These are phyloP conservation scores for Triticum turgidum DNA, from an alignment of 176 grass and related monocot genomes.

Conservation along the genomic window DNA sequence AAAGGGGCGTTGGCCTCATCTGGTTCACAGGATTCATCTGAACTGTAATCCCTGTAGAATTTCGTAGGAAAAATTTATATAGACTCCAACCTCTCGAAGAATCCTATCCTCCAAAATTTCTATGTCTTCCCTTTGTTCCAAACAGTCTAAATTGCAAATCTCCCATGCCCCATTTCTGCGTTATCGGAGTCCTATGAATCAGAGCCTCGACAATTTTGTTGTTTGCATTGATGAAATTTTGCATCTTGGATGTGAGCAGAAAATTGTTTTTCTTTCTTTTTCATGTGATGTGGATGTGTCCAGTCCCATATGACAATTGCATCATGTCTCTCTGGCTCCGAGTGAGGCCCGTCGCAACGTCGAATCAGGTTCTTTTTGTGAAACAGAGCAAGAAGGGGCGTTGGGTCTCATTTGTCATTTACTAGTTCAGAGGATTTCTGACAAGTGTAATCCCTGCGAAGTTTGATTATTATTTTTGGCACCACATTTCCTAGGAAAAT, in stretches of 20 bases:
- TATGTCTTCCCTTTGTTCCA: too few relatives aligned
- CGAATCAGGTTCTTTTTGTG: neutral
- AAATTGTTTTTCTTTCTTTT: too few relatives aligned
- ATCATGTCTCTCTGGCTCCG: neutral
- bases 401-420: neutral
- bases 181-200: too few relatives aligned
- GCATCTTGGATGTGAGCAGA: neutral
- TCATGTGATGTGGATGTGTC: neutral
- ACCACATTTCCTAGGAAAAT: neutral
- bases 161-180: too few relatives aligned
- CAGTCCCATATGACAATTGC: neutral
- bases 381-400: neutral
- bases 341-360: neutral
- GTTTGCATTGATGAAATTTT: neutral
- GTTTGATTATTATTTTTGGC: neutral
- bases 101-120: neutral
- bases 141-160: too few relatives aligned
- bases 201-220: too few relatives aligned
- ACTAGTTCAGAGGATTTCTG: neutral
- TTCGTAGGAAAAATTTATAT: neutral
- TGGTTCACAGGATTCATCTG: neutral
- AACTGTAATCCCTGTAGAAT: neutral
- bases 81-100: neutral
- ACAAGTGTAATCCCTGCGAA: neutral
- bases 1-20: too few relatives aligned